Percentiles rank a stretch among this genome's conserved stretches.
Conservation (phyloP, 306 rosid species). For the Dryas drummondii region DNA sequence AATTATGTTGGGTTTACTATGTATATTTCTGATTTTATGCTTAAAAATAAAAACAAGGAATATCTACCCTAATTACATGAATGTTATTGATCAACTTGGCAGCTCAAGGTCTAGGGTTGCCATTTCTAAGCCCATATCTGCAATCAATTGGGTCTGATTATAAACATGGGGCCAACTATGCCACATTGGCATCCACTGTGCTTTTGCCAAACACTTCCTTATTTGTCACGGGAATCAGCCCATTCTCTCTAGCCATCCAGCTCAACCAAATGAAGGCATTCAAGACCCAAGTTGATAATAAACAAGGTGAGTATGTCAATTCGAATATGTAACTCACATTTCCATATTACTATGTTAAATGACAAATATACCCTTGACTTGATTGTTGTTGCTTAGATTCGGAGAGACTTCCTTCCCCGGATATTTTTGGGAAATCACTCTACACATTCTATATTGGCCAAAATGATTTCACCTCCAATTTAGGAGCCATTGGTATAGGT, state of each 20-base stretch:
- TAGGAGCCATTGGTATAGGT: constrained; percentile 48
- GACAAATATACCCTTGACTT: background rate
- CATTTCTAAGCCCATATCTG: constrained; percentile 73
- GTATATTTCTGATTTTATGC: background rate
- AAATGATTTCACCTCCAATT: constrained; percentile 82
- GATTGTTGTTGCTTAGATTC: constrained; percentile 34
- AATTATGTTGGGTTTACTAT: too few relatives aligned
- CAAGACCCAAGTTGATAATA: constrained; percentile 51
- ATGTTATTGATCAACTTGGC: constrained; percentile 20
- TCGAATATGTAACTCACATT: background rate
- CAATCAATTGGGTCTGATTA: constrained; percentile 64
- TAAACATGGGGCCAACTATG: constrained; percentile 69
- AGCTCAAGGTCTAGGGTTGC: constrained; percentile 69
- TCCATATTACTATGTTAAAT: background rate
- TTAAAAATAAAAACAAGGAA: background rate
- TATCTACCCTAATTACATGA: background rate
- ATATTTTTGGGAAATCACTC: constrained; percentile 61
- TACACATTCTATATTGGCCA: constrained; percentile 85
- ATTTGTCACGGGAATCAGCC: constrained; percentile 65
- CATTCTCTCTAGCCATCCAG: constrained; percentile 74
- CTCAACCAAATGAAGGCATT: constrained; percentile 73
- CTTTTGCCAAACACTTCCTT: constrained; percentile 59
- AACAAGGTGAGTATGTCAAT: constrained; percentile 31
- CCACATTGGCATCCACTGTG: constrained; percentile 73
- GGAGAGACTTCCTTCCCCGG: constrained; percentile 50